Base-by-base conservation (phyloP, 352 stramenopile genomes). In the Phytophthora sansomeana region DNA sequence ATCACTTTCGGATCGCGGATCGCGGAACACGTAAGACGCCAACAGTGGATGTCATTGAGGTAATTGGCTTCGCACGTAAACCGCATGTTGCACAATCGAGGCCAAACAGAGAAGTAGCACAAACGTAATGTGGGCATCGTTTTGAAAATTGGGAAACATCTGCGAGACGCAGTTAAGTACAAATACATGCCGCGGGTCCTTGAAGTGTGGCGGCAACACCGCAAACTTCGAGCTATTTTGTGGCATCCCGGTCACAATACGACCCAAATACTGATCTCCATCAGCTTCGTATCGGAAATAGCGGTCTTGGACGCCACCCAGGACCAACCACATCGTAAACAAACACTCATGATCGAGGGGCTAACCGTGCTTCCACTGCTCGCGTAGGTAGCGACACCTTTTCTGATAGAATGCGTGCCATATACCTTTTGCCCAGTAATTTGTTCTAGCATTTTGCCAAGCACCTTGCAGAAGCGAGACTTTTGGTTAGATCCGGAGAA, bases 71-170 rank as follows among this genome's bases (percentile, higher is more conserved):
- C 10, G 14, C 16, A 53, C 21, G n/a, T 41, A 53, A 11, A 6
- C 5, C 10, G 46, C 49, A 46, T 57, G 49, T 6, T 21, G n/a
- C 35, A 16, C 32, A 11, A 57, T 30, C 11, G 49, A 57, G 0
- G 49, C 49, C 32, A 57, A 57, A 24, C 32, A 46, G 9, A 57
- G 49, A 32, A 6, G 2, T 19, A 57, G 35, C 19, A 57, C 49
- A 17, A 33, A 33, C n/a, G 35, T 11, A 24, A 57, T 43, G 24
- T 46, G 35, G 19, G 32, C 24, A 46, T 46, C 16, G 33, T 42
- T 30, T 5, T 46, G 33, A 4, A 46, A 17, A 10, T 30, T 17
- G 14, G 32, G 49, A 33, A 55, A 52, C 24, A 33, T 38, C 21
- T 52, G 6, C 5, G 19, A 19, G 9, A 30, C 44, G 16, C 44